phyloP scores from a whole-genome alignment of 2,329 filamentous ascomycete genomes.

The Reticulascus tulasneorum region DNA sequence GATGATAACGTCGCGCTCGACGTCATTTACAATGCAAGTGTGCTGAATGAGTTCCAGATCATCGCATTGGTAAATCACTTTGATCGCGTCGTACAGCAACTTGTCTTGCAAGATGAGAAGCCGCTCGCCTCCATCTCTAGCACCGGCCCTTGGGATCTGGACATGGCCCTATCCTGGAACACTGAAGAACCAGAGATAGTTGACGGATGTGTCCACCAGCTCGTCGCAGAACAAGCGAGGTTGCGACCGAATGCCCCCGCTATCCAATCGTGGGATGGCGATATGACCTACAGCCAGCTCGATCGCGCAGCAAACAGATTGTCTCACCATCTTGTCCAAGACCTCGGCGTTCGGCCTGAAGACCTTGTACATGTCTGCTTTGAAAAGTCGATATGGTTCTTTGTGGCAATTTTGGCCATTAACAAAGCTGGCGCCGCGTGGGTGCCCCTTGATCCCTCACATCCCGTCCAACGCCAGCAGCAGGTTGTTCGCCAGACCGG shows the following conservation, averaged over 20 bases:
- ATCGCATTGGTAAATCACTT: constrained; percentile 6
- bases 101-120: not conserved
- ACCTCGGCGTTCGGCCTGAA: constrained; percentile 13
- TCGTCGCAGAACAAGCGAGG: constrained; percentile 3
- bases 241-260: constrained; percentile 15
- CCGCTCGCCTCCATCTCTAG: not conserved
- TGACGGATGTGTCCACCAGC: constrained; percentile 2
- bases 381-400: constrained; percentile 7
- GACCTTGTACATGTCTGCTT: constrained; percentile 8
- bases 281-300: constrained; percentile 13
- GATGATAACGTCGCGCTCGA: not conserved
- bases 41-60: not conserved
- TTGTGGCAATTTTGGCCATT: constrained; percentile 8
- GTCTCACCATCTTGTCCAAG: constrained; percentile 9
- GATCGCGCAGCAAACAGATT: constrained; percentile 10
- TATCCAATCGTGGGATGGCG: constrained; percentile 9
- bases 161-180: constrained; percentile 1
- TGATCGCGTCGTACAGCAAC: constrained; percentile 4
- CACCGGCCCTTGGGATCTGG: not conserved
- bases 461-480: constrained; percentile 2
- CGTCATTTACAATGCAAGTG: not conserved
- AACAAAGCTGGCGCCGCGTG: constrained; percentile 6
- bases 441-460: constrained; percentile 7
- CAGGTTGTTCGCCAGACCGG: constrained; percentile 1
- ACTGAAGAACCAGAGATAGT: not conserved